Evolutionary conservation across 805 yeast species (phyloP), one percentile per base, ranked within the genome.

Genomic region (Candida stauntonica): DNA sequence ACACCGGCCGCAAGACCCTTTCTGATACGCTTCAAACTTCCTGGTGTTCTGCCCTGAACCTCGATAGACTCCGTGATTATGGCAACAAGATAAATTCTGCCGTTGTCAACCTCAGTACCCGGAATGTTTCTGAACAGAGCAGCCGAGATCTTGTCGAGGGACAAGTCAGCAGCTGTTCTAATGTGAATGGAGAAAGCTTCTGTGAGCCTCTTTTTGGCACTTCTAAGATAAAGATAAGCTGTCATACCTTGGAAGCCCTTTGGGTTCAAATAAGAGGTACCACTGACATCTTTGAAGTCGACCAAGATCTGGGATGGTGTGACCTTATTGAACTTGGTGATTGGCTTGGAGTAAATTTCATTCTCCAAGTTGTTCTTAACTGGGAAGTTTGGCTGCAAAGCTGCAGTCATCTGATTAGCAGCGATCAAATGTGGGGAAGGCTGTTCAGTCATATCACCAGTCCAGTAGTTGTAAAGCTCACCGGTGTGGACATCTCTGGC

Each of bases 1-100:
- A 83, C 93, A 58, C 96, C 96, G 4, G 88, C 89, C 27, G 91
- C 93, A 13, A 87, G 75, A 41, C 95, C 95, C 54, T 81, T 79
- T 54, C 85, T 78, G 33, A 82, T 72, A 31, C 65, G 56, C 27
- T 60, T 58, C 16, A 75, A 39, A 21, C 44, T 45, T 14, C 40
- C 38, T n/a, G 44, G 45, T 24, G 49, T 38, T 30, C 39, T 43
- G 3, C 64, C 64, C 12, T 41, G 46, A 33, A 80, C 61, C 28
- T 74, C 71, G 35, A 85, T 70, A 33, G 75, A 78, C 58, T 87
- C 95, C 6, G 84, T 80, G 40, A 87, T 63, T 4, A 81, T 72
- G 0, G 86, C 91, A 27, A 82, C 94, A 47, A 87, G 67, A 52
- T 80, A 87, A 26, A 86, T 76, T 48, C 83, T 77, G 31, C 79